These are phyloP conservation scores for Pinus albicaulis DNA, from an alignment of 75 land plant genomes.

Conservation along the genomic window DNA sequence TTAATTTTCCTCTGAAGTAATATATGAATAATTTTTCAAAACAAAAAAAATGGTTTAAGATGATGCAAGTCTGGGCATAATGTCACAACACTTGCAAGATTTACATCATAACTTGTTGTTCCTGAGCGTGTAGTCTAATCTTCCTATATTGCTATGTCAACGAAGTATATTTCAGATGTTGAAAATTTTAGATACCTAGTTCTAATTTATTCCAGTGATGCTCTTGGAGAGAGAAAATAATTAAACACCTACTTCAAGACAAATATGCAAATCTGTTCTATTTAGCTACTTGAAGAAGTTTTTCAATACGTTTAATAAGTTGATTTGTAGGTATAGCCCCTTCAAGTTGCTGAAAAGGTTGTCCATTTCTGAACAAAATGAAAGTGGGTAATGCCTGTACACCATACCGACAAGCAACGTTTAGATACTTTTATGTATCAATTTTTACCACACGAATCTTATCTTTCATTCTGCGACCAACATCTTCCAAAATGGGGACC, in stretches of 20 bases:
- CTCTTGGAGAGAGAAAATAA: background rate
- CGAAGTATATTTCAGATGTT: background rate
- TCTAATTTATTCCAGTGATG: background rate
- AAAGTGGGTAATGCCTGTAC: conserved; percentile 93
- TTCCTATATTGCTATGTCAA: no score
- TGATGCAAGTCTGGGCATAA: background rate
- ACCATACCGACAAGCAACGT: conserved; percentile 64
- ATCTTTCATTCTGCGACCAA: conserved; percentile 65
- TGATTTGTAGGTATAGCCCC: conserved; percentile 72
- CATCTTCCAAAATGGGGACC: conserved; percentile 85
- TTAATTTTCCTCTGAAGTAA: no score
- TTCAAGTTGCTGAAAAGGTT: conserved; percentile 78
- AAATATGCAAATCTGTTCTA: background rate
- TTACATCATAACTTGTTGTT: background rate
- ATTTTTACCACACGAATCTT: conserved; percentile 86
- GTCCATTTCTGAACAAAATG: conserved; percentile 80
- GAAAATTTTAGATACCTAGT: background rate
- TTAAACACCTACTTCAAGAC: background rate
- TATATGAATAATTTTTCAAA: no score
- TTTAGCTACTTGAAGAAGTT: conserved; percentile 6
- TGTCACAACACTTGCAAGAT: background rate
- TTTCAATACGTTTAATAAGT: conserved; percentile 66
- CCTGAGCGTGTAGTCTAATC: no score
- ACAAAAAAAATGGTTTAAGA: background rate
- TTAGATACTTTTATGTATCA: conserved; percentile 93